Evolutionary conservation across 192 early-diverging fungal species (phyloP), one percentile per base, ranked within the genome.

Genomic region (Coemansia sp.): DNA sequence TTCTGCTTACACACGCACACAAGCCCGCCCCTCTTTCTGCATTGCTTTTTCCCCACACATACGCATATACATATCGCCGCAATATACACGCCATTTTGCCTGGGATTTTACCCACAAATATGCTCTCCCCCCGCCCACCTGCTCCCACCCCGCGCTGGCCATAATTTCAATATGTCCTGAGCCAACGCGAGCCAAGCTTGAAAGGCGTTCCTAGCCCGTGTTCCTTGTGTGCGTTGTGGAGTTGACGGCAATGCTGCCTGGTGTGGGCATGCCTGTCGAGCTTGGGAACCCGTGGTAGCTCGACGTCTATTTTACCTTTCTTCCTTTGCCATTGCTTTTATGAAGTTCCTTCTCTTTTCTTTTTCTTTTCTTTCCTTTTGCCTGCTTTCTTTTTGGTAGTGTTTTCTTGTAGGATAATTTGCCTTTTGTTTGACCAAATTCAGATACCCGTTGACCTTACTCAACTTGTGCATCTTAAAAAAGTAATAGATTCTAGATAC

Each of bases 91-190:
- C 36, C 36, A 38, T 38, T 38, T 10, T 10, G 4, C 36, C 36
- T 38, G 36, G 36, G 36, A 38, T 64, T 40, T 45, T 31, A 34
- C 49, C 17, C n/a, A n/a, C 28, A 34, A 52, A 57, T 67, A 49
- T 49, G 45, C 16, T 33, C 29, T n/a, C 31, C 31, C 55, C 49
- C n/a, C 28, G 20, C 54, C 36, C 55, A 40, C 52, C 33, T 66
- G 52, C 64, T 66, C 64, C 64, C 64, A 66, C 64, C 64, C 64
- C 64, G 55, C 64, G 8, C 55, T 57, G 36, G 36, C 36, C 48
- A 28, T 57, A 52, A 66, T 66, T 66, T 57, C 29, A 30, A 25
- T 55, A 40, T 56, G 36, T 38, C 36, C 36, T 38, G 36, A 38
- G 36, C 36, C 36, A 38, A n/a, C n/a, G 36, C 36, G 4, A 38